Evolutionary conservation across 306 rosid species (phyloP).

Genomic region (Adenanthera pavonina): DNA sequence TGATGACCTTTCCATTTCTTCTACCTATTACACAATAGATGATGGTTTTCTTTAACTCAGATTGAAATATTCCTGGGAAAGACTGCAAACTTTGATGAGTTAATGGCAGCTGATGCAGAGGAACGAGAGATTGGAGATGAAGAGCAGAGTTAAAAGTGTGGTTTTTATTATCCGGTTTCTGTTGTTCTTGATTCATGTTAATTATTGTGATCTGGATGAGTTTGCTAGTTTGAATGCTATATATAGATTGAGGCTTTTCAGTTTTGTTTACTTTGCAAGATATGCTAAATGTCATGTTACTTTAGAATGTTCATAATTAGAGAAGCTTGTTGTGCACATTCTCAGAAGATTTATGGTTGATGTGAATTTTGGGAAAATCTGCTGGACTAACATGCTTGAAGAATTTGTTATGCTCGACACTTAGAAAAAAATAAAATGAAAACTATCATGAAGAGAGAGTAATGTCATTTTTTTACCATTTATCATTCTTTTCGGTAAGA

Average conservation of each 20-base stretch:
- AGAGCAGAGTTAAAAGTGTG: slow-evolving; percentile 50
- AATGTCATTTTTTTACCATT: background rate
- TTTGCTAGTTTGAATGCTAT: background rate
- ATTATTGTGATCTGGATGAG: slow-evolving; percentile 9
- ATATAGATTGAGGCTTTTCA: slow-evolving; percentile 34
- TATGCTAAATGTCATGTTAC: background rate
- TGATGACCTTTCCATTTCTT: too few species aligned
- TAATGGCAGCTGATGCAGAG: slow-evolving; percentile 69
- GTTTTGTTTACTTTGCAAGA: background rate
- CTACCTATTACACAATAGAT: too few species aligned
- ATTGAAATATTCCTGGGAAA: slow-evolving; percentile 68
- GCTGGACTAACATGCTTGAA: background rate
- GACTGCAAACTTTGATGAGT: slow-evolving; percentile 64
- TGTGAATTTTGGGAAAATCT: background rate
- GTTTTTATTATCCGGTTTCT: slow-evolving; percentile 32
- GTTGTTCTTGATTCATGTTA: slow-evolving; percentile 21
- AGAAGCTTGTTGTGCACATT: background rate
- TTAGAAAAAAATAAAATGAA: background rate
- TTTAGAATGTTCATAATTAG: background rate
- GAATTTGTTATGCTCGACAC: background rate
- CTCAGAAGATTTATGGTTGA: background rate
- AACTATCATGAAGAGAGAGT: background rate
- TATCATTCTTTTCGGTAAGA: background rate
- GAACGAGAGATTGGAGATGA: slow-evolving; percentile 62
- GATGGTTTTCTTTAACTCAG: slow-evolving; percentile 31